Conservation (phyloP, 805 yeast species). For the Monosporozyma solicola region DNA sequence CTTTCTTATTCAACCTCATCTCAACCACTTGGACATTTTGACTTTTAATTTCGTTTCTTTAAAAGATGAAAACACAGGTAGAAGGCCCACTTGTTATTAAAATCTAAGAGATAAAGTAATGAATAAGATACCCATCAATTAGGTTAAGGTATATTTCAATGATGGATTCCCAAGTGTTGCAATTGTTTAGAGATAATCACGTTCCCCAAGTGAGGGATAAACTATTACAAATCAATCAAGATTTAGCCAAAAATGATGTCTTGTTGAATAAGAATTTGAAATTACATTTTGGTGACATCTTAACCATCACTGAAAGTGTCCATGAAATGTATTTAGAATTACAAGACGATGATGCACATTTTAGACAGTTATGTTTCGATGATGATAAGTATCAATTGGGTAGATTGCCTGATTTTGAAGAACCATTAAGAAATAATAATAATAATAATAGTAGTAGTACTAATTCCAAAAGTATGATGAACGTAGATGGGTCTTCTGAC, state of each 20-base stretch:
- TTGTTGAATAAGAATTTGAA: slow-evolving; percentile 16
- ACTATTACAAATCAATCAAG: slow-evolving; percentile 2
- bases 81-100: not conserved
- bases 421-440: not conserved
- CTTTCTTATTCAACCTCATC: no score
- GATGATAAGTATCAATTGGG: slow-evolving; percentile 18
- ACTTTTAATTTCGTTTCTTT: not conserved
- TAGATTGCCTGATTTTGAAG: slow-evolving; percentile 13
- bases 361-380: slow-evolving; percentile 26
- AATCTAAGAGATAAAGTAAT: not conserved
- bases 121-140: not conserved
- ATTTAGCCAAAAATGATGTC: slow-evolving; percentile 8
- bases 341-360: slow-evolving; percentile 14
- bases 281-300: slow-evolving; percentile 18
- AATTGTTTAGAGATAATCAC: slow-evolving; percentile 9
- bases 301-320: slow-evolving; percentile 21
- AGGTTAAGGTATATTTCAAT: not conserved
- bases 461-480: not conserved
- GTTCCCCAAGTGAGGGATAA: slow-evolving; percentile 8
- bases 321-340: slow-evolving; percentile 9
- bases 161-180: slow-evolving; percentile 4
- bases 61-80: not conserved
- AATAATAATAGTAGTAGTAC: not conserved
- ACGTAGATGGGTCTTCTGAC: not conserved
- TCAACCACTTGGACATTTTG: no score